Base-by-base conservation (phyloP, 176 grass and related monocot species). In the Eragrostis curvula region DNA sequence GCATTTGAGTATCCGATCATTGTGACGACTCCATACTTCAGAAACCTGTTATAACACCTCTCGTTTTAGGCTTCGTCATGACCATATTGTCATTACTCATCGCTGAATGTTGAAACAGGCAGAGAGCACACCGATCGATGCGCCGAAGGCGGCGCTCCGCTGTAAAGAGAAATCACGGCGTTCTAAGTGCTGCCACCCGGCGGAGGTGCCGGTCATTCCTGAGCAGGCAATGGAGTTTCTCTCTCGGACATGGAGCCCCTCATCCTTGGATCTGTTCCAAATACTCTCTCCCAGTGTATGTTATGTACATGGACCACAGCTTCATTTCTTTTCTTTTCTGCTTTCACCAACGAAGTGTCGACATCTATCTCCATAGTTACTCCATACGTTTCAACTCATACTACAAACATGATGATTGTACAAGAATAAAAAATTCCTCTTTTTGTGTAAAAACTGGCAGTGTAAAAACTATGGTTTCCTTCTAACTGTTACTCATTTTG, bases 231-330 rank as follows among this genome's bases (percentile, higher is more conserved):
- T 99, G 91, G 87, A 96, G 79, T 96, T 92, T 47, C 93, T 99
- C 57, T 99, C 93, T 69, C 92, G 96, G 75, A 93, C 90, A 66
- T 96, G 96, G 93, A 99, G 91, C 89, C 89, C 93, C 17, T 88
- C 91, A 73, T 99, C 96, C 55, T 92, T 89, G 59, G 88, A 96
- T 83, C 88, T 99, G 80, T 99, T 96, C 85, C 93, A 90, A 71
- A 88, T 96, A 84, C 91, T 99, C 36, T 90, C 93, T 32, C 75
- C 93, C 27, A 92, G 87, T 75, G 96, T 99, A 94, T 86, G 96
- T 75, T 72, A 72, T 84, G 5, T 41, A 14, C 41, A 78, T 47
- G 88, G 61, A 90, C 80, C 83, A 78, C 78, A 42, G 15, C 45
- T 50, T 66, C 75, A 65, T n/a, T 52, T 69, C 2, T 32, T 44